These are phyloP conservation scores for Monosporascus sp. DNA, from an alignment of 2,329 filamentous ascomycete species.

Conservation along the genomic window DNA sequence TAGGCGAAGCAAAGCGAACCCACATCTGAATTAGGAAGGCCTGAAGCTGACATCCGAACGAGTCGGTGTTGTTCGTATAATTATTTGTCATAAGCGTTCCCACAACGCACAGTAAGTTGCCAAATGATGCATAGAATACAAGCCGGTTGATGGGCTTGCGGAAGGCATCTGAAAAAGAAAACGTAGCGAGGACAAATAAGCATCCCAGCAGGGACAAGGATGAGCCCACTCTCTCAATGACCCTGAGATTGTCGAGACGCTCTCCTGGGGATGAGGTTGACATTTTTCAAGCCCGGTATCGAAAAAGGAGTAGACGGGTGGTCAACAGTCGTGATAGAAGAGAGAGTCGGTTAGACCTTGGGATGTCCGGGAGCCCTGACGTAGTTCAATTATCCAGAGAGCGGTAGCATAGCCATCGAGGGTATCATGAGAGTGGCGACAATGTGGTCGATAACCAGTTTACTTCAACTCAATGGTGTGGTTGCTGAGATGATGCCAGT, in stretches of 20 bases:
- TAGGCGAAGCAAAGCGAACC: constrained; percentile 21
- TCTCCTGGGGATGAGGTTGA: neutral
- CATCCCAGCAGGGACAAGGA: constrained; percentile 66
- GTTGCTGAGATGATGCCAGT: no score
- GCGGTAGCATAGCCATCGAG: no score
- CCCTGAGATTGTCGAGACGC: constrained; percentile 50
- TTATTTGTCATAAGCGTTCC: constrained; percentile 67
- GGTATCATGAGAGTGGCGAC: no score
- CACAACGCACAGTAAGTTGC: constrained; percentile 72
- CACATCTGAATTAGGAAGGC: constrained; percentile 79
- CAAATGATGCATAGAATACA: constrained; percentile 77
- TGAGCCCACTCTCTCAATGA: constrained; percentile 64
- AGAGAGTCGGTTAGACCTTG: no score
- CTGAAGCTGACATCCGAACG: constrained; percentile 64
- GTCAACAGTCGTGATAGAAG: neutral
- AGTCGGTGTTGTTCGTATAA: constrained; percentile 44
- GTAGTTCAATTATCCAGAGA: no score
- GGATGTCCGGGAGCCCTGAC: no score
- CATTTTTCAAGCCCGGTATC: neutral
- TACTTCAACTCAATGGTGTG: no score
- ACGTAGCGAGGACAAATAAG: constrained; percentile 66
- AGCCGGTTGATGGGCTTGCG: constrained; percentile 84
- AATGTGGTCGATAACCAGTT: no score
- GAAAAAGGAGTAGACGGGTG: neutral
- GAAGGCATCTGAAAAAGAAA: constrained; percentile 61